phyloP scores from a whole-genome alignment of 768 basidiomycete genomes.

The Xerocomellus dryophilus region DNA sequence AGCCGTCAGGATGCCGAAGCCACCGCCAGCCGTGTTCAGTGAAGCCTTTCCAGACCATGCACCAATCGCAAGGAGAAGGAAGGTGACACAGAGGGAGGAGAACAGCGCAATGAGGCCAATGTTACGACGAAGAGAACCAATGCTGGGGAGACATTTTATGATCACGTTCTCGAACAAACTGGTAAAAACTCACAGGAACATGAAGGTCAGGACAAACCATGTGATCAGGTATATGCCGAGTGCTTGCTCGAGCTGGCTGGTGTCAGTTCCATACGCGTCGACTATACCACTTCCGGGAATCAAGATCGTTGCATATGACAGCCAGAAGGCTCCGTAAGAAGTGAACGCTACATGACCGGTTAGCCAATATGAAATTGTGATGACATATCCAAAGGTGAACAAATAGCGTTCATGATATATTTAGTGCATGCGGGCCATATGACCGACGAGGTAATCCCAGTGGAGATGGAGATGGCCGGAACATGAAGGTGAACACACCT shows the following conservation, averaged over 20 bases:
- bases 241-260: conserved; percentile 52
- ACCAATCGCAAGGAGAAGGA: conserved; percentile 44
- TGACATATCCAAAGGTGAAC: background rate
- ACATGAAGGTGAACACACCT: conserved; percentile 41
- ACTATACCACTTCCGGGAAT: conserved; percentile 66
- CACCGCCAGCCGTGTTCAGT: conserved; percentile 42
- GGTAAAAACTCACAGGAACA: conserved; percentile 52
- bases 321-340: conserved; percentile 86
- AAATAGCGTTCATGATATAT: background rate
- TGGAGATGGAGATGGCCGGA: background rate
- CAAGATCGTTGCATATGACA: conserved; percentile 73
- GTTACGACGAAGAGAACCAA: conserved; percentile 51
- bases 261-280: conserved; percentile 43
- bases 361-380: background rate
- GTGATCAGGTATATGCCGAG: conserved; percentile 71
- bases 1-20: conserved; percentile 45
- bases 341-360: conserved; percentile 55
- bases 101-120: conserved; percentile 49
- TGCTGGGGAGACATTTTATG: conserved; percentile 25
- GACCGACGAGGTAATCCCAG: background rate
- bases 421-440: background rate
- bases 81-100: conserved; percentile 53
- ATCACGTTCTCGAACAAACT: background rate
- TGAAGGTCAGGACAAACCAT: conserved; percentile 71
- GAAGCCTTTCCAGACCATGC: conserved; percentile 28